These are phyloP conservation scores for Talaromyces sp. DNA, from an alignment of 2,329 filamentous ascomycete genomes.

Conservation along the genomic window DNA sequence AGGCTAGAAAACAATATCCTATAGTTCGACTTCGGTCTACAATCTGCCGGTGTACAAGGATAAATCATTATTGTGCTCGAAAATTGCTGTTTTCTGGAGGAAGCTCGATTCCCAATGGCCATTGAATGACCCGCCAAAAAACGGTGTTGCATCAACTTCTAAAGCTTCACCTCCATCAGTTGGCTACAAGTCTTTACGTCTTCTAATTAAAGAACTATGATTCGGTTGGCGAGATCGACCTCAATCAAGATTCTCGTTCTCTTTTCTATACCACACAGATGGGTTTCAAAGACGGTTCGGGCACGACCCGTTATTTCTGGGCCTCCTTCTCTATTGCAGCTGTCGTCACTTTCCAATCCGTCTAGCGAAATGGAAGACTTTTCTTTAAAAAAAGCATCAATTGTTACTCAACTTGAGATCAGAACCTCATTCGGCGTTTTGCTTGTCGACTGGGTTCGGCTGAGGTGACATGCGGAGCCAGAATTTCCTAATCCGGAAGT, in stretches of 20 bases:
- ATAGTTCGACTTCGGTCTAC: background rate
- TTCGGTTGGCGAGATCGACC: too few relatives aligned
- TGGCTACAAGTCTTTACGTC: background rate
- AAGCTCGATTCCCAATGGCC: background rate
- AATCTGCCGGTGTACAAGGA: background rate
- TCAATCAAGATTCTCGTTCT: too few relatives aligned
- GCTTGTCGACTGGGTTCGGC: background rate
- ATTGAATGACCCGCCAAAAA: background rate
- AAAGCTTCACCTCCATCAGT: background rate
- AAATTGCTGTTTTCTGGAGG: background rate
- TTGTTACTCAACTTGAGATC: background rate
- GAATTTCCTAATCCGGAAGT: slow-evolving; percentile 14
- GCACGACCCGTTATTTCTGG: background rate
- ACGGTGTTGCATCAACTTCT: background rate
- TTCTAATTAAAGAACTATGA: background rate
- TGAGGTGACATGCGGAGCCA: slow-evolving; percentile 4
- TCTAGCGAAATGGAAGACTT: background rate
- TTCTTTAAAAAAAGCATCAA: background rate
- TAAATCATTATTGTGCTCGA: background rate
- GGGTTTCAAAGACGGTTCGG: background rate
- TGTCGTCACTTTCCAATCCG: background rate
- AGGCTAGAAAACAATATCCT: background rate
- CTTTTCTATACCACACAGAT: background rate
- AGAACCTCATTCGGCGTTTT: background rate
- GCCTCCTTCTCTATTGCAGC: background rate